These are phyloP conservation scores for Fusarium sp. DNA, from an alignment of 2,329 filamentous ascomycete species.

Conservation along the genomic window DNA sequence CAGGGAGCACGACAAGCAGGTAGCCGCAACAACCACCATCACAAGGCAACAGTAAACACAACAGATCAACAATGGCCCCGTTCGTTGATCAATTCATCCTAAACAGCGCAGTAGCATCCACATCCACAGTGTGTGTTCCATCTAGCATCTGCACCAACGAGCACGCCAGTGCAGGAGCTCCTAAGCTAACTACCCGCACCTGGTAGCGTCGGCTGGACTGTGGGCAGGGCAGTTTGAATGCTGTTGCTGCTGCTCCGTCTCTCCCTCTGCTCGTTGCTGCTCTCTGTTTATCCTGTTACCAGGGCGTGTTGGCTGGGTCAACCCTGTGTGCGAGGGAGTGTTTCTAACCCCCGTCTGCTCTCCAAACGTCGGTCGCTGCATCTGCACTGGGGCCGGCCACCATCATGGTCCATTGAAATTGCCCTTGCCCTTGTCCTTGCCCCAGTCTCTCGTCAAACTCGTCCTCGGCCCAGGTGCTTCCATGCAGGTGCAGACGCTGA, in stretches of 20 bases:
- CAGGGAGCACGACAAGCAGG: conserved; percentile 3
- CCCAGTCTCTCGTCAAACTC: conserved; percentile 37
- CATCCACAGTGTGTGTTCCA: conserved; percentile 11
- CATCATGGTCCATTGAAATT: conserved; percentile 40
- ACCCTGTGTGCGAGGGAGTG: conserved; percentile 37
- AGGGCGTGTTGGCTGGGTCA: conserved; percentile 29
- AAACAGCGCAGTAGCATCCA: conserved; percentile 41
- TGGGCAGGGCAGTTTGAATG: conserved; percentile 17
- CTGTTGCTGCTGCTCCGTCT: conserved; percentile 10
- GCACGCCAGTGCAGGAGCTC: conserved; percentile 42
- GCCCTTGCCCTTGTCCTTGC: conserved; percentile 39
- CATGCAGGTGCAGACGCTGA: conserved; percentile 43
- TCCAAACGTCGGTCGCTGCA: conserved; percentile 46
- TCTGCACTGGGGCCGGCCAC: conserved; percentile 36
- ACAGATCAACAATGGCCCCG: conserved; percentile 38
- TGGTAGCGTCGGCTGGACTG: conserved; percentile 48
- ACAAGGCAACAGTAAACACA: conserved; percentile 24
- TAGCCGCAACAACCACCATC: conserved; percentile 37
- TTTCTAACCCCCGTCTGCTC: conserved; percentile 25
- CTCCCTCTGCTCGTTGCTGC: not conserved
- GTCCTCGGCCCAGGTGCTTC: conserved; percentile 45
- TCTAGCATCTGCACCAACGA: conserved; percentile 39
- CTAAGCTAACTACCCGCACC: conserved; percentile 41
- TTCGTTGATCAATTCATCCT: conserved; percentile 25
- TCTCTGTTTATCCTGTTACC: conserved; percentile 19